Base-by-base conservation (phyloP, 163 green algal genomes). In the Chlamydomonas reinhardtii region DNA sequence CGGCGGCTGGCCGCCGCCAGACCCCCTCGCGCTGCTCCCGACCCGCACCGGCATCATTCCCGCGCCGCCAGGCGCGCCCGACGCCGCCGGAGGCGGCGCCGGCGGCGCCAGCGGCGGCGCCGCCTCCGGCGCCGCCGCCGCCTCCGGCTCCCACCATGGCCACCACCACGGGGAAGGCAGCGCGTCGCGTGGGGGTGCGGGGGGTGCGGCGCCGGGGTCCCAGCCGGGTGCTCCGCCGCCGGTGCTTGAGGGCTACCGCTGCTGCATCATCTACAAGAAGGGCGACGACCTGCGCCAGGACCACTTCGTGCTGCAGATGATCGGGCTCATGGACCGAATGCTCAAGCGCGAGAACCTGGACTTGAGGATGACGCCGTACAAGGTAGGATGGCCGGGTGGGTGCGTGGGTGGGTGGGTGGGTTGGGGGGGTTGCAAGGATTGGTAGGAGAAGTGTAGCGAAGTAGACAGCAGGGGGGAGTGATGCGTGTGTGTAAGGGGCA, bases 241-340 rank as follows among this genome's bases (percentile, higher is more conserved):
- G 2, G 68, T n/a, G 32, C 76, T 76, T n/a, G 54, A 76, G n/a
- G 48, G 71, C 19, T 43, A 87, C 61, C 88, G 89, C 31, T 93
- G 90, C 80, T 91, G 89, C 48, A 84, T 99, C 32, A 99, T 99
- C 66, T 99, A 98, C 93, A 99, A 99, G 91, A 96, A 95, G 73
- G 98, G 97, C 0, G 98, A 99, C 85, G 98, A 99, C 92, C 89
- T 99, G 83, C 92, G 98, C 19, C 90, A 93, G 81, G 92, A 95
- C 77, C 92, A 95, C 77, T 95, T 95, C 76, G 87, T 95, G 22
- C 85, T 95, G 65, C 92, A 94, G 86, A 98, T 99, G 92, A 96
- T 99, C 73, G 93, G 90, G 12, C 95, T 99, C 0, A 99, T 99
- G 97, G 97, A 99, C 90, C 89, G 89, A n/a, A 93, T 99, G 87